Percentiles rank a stretch among this genome's conserved stretches.
Conservation (phyloP, 257 asterid species). For the Parsonsia alboflavescens region DNA sequence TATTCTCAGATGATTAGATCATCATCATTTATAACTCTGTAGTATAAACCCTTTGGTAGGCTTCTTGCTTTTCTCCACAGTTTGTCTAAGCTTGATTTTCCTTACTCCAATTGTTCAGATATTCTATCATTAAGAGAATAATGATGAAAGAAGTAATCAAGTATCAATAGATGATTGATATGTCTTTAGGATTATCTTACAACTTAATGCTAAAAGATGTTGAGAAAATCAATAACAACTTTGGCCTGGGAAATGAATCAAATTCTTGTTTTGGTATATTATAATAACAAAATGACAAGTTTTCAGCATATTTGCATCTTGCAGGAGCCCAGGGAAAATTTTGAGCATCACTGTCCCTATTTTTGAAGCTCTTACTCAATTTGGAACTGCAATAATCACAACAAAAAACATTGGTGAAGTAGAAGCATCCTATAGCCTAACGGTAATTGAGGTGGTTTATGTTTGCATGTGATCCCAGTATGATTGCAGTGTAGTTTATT, state of each 20-base stretch:
- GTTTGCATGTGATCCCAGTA: background rate
- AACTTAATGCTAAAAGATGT: background rate
- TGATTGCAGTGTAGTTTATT: background rate
- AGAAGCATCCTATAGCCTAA: constrained; percentile 98
- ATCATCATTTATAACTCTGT: background rate
- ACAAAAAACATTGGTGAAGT: constrained; percentile 81
- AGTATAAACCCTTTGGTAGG: background rate
- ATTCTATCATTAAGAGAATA: background rate
- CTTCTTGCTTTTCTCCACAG: background rate
- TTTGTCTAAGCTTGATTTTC: background rate
- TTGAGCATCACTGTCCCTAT: constrained; percentile 67
- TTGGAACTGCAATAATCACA: constrained; percentile 79
- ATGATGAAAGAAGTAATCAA: background rate
- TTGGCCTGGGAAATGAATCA: background rate
- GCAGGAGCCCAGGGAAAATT: constrained; percentile 94
- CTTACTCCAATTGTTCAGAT: background rate
- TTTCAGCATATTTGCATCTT: constrained; percentile 10
- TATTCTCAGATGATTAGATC: background rate
- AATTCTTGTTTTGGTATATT: background rate
- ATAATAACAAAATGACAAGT: background rate
- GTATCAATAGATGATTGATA: background rate
- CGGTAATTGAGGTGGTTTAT: constrained; percentile 36
- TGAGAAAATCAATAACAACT: background rate
- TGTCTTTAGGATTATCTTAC: background rate
- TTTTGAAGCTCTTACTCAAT: constrained; percentile 91